Evolutionary conservation across 2,329 filamentous ascomycete genomes (phyloP), one percentile per base, ranked within the genome.

Genomic region (Cercospora sesami): DNA sequence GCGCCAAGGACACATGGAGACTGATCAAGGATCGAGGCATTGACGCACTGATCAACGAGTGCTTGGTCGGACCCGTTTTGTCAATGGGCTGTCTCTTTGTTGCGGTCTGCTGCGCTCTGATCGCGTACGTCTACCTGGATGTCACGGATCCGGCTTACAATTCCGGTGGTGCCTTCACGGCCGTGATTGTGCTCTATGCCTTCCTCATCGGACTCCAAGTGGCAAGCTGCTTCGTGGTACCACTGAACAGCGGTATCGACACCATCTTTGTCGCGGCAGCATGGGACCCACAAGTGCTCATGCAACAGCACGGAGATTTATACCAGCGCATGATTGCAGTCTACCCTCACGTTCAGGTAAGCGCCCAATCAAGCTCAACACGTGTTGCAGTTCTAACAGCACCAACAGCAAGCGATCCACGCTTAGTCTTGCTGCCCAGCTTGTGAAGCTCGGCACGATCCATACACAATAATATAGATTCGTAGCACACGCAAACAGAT

Each of bases 131-230:
- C n/a, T 97, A 96, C 79, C 85, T 97, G 60, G 82, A 89, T 72
- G 92, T 92, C 81, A 96, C 92, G 3, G 81, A 90, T n/a, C 93
- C 93, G 0, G 83, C 83, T 0, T 96, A 96, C 84, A 96, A 96
- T 80, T 72, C 75, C 18, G 79, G 84, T 10, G 87, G 89, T 66
- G 83, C 80, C 10, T 96, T 89, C 78, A 95, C 92, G 0, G 85
- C 90, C 0, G 89, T 96, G 8, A 86, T 96, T 18, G 86, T 96
- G 77, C 92, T 92, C 0, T 96, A 94, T 78, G 84, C 93, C 0
- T 97, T 97, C 81, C 82, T 97, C 63, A 94, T 97, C 71, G 94
- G 94, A 6, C 81, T 97, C 72, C 94, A 97, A 79, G 91, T 97
- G 68, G 91, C 90, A 78, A 91, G 96, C 79, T 87, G 96, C 71